Conservation (phyloP, 345 rosid species). For the Pelargonium nanum region DNA sequence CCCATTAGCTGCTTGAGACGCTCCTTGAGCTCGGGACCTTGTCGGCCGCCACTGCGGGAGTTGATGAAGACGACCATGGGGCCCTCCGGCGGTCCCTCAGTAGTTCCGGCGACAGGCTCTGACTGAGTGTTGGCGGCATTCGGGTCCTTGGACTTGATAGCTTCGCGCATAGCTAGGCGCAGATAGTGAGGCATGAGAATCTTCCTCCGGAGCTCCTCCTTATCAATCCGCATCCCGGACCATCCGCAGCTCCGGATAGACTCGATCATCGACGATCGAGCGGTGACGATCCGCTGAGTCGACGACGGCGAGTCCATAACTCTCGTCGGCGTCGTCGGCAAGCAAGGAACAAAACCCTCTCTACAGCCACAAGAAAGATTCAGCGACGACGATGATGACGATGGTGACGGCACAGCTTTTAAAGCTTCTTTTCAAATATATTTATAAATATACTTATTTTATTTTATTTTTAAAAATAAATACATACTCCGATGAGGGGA, state of each 20-base stretch:
- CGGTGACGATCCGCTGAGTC: constrained; percentile 42
- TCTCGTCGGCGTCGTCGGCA: no score
- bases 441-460: no score
- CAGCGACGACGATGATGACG: no score
- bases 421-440: no score
- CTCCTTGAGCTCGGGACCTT: constrained; percentile 58
- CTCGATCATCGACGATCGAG: constrained; percentile 54
- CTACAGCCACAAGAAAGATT: no score
- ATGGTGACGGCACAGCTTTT: no score
- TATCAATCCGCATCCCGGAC: constrained; percentile 56
- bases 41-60: constrained; percentile 75
- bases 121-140: constrained; percentile 10
- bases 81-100: constrained; percentile 36
- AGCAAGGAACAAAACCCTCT: no score
- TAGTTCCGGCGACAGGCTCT: constrained; percentile 1
- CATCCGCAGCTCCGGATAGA: constrained; percentile 53
- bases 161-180: constrained; percentile 49
- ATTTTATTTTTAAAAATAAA: no score
- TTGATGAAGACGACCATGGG: constrained; percentile 82
- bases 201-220: constrained; percentile 46
- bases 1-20: constrained; percentile 68
- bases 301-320: constrained; percentile 45
- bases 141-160: constrained; percentile 41
- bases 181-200: constrained; percentile 61
- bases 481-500: no score